Percentiles rank a stretch among this genome's conserved stretches.
Evolutionary conservation across 2,329 filamentous ascomycete genomes (phyloP).

Genomic region (Ceratocystis papillata): DNA sequence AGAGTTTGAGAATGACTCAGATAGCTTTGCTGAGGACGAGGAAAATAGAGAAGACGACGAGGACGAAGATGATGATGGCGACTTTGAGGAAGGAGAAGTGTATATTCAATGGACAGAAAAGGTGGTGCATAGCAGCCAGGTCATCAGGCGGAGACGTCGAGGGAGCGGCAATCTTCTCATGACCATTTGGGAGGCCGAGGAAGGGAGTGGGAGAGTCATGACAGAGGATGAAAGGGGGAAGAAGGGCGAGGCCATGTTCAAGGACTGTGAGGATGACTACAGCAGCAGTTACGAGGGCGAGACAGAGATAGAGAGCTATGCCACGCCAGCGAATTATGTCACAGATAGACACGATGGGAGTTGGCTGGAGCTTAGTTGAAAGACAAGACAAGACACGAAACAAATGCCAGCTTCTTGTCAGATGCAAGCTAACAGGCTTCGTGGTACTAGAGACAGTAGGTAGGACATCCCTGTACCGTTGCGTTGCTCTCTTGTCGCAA

Average conservation of each 20-base stretch:
- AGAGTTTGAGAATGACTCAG: background rate
- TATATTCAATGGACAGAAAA: conserved; percentile 3
- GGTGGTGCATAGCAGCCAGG: conserved; percentile 5
- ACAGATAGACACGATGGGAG: background rate
- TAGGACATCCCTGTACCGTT: background rate
- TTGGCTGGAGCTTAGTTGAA: background rate
- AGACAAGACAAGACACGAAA: background rate
- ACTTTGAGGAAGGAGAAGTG: background rate
- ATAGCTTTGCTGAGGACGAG: background rate
- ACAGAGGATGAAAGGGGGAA: background rate
- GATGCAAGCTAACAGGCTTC: background rate
- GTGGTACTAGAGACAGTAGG: background rate
- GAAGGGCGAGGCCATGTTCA: background rate
- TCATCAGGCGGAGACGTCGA: background rate
- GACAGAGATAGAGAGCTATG: background rate
- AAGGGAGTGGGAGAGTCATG: background rate
- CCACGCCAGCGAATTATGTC: background rate
- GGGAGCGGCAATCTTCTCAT: background rate
- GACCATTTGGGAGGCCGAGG: conserved; percentile 11
- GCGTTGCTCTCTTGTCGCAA: background rate
- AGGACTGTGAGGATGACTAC: background rate
- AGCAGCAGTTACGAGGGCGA: background rate
- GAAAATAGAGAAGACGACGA: background rate
- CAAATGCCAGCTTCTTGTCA: too few relatives aligned
- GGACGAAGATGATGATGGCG: background rate